Evolutionary conservation across 2,329 filamentous ascomycete genomes (phyloP).

Genomic region (Xylaria sp.): DNA sequence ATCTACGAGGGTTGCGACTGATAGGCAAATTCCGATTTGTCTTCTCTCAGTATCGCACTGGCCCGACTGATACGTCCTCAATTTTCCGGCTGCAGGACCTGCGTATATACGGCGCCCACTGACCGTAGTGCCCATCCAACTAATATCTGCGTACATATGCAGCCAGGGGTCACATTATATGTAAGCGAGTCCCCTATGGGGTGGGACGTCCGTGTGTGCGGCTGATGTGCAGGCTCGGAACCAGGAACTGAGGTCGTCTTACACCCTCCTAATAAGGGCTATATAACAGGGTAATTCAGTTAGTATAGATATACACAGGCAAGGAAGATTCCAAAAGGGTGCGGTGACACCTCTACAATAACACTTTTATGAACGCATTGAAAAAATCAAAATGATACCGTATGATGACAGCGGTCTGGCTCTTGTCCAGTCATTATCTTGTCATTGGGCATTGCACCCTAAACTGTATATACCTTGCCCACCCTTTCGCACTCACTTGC

Average conservation of each 20-base stretch:
- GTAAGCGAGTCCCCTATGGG: constrained; percentile 1
- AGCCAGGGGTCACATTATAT: background rate
- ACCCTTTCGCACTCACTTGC: constrained; percentile 1
- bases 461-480: background rate
- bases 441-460: background rate
- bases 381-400: background rate
- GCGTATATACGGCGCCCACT: background rate
- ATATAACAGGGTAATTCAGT: background rate
- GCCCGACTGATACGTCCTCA: background rate
- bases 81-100: background rate
- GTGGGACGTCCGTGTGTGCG: constrained; percentile 8
- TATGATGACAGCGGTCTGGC: background rate
- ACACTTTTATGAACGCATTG: background rate
- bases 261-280: background rate
- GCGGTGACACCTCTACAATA: background rate
- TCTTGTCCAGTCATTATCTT: background rate
- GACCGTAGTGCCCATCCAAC: background rate
- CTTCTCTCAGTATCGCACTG: background rate
- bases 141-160: background rate
- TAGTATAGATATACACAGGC: background rate
- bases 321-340: background rate
- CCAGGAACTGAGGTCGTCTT: constrained; percentile 3
- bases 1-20: background rate
- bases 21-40: background rate
- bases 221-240: constrained; percentile 16